Evolutionary conservation across 208 protist species (phyloP), one percentile per base, ranked within the genome.

Genomic region (Crithidia acanthocephali): DNA sequence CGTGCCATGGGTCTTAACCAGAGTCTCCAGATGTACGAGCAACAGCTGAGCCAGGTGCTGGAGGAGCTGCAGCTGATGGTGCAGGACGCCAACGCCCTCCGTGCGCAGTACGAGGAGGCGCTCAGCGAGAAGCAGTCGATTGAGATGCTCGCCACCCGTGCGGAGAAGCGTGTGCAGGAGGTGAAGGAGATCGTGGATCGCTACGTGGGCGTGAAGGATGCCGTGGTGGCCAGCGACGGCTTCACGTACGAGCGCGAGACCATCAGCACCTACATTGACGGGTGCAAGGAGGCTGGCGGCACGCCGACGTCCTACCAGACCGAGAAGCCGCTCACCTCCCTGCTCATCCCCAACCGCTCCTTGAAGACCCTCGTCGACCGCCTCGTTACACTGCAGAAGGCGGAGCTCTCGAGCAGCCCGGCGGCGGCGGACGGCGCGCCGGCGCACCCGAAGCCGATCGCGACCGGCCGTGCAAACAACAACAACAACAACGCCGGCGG

Each of bases 221-320:
- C 94, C 23, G 96, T 98, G 30, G 84, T 97, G 25, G 87, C 93
- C 40, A 87, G 83, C 63, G 93, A 98, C 59, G 96, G 96, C 18
- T 91, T 92, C 83, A 97, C 93, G 25, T 98, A 97, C 77, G 91
- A 97, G 68, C 86, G 92, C 7, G 79, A 88, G 51, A 82, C 81
- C 18, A 95, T 98, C 44, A 84, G 84, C 11, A 69, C 84, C 27
- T 97, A 93, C 71, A 80, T 93, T 32, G 72, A 91, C 2, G 72
- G 76, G 30, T 89, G 84, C 74, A 67, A 79, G 51, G 66, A 81
- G 45, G 52, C 72, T 15, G 85, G 84, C 42, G 80, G 72, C 51
- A 76, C 80, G 30, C 87, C 90, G 45, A 81, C 81, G 45, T 95
- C 90, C 13, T 80, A 95, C 63, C 90, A 90, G 62, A 91, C 87